Conservation (phyloP, 73 alveolate genomes). For the Paramecium caudatum region DNA sequence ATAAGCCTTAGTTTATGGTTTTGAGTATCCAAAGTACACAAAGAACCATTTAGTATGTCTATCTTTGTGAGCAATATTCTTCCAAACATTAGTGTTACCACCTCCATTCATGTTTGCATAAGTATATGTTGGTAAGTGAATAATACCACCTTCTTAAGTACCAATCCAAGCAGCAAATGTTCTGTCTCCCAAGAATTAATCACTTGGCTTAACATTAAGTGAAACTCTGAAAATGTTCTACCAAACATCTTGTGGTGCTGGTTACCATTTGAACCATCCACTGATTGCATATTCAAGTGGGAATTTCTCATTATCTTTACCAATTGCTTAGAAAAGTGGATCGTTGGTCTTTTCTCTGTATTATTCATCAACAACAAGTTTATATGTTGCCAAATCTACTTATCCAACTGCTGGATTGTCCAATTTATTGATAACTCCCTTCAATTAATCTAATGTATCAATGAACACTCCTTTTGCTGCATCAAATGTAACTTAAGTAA, state of each 20-base stretch:
- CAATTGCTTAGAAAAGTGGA: constrained; percentile 1
- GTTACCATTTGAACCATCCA: constrained; percentile 58
- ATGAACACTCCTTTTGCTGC: constrained; percentile 24
- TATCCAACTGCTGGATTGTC: constrained; percentile 19
- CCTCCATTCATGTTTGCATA: constrained; percentile 44
- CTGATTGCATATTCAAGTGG: constrained; percentile 22
- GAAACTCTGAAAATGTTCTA: constrained; percentile 35
- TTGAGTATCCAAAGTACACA: constrained; percentile 18
- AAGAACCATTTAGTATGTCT: constrained; percentile 44
- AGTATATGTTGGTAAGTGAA: constrained; percentile 40
- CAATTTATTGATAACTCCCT: constrained; percentile 26
- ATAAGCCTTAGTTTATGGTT: constrained; percentile 6
- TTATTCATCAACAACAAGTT: constrained; percentile 1
- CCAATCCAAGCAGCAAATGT: constrained; percentile 49
- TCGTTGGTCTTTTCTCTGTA: constrained; percentile 33
- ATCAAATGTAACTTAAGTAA: not conserved
- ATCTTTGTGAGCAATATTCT: constrained; percentile 16
- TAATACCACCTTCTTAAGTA: constrained; percentile 32
- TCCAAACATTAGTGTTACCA: constrained; percentile 60
- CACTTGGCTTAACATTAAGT: constrained; percentile 11
- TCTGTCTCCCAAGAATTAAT: constrained; percentile 60
- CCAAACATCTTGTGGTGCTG: constrained; percentile 6
- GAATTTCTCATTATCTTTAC: constrained; percentile 37
- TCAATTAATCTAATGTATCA: constrained; percentile 18
- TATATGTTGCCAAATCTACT: constrained; percentile 13